A percentile compares a stretch with the other conserved stretches of the same genome.
Evolutionary conservation across 192 early-diverging fungal genomes (phyloP).

Genomic region (Linderina pennispora): DNA sequence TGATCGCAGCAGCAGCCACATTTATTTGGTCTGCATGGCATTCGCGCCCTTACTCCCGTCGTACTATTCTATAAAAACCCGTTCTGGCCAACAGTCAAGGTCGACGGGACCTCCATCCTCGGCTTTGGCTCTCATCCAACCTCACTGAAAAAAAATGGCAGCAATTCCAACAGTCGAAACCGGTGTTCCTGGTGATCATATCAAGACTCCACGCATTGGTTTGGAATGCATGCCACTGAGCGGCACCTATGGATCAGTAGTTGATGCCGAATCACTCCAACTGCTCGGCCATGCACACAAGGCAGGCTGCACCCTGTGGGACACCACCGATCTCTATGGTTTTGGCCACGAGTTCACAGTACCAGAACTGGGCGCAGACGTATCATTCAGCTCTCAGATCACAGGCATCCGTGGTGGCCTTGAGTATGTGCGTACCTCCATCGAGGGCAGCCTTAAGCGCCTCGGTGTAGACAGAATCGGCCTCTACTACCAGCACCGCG

Average conservation of each 20-base stretch:
- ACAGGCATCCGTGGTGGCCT: slow-evolving; percentile 37
- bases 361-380: too few relatives aligned
- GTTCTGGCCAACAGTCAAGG: too few relatives aligned
- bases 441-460: slow-evolving; percentile 42
- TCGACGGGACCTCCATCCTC: too few relatives aligned
- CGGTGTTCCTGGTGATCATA: slow-evolving; percentile 24
- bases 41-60: too few relatives aligned
- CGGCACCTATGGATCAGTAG: slow-evolving; percentile 24
- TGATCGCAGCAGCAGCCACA: too few relatives aligned
- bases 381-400: too few relatives aligned
- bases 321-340: slow-evolving; percentile 59
- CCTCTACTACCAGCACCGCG: slow-evolving; percentile 59
- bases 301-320: slow-evolving; percentile 52
- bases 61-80: background rate
- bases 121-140: too few relatives aligned
- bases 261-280: slow-evolving; percentile 32
- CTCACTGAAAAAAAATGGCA: slow-evolving; percentile 1
- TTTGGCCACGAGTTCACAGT: too few relatives aligned
- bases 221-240: slow-evolving; percentile 36
- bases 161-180: slow-evolving; percentile 14
- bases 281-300: slow-evolving; percentile 49
- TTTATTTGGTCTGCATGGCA: too few relatives aligned
- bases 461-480: slow-evolving; percentile 55
- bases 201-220: slow-evolving; percentile 24
- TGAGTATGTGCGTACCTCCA: slow-evolving; percentile 47